A percentile compares a stretch with the other conserved stretches of the same genome.
Evolutionary conservation across 768 basidiomycete species (phyloP).

Genomic region (Dentipellis sp.): DNA sequence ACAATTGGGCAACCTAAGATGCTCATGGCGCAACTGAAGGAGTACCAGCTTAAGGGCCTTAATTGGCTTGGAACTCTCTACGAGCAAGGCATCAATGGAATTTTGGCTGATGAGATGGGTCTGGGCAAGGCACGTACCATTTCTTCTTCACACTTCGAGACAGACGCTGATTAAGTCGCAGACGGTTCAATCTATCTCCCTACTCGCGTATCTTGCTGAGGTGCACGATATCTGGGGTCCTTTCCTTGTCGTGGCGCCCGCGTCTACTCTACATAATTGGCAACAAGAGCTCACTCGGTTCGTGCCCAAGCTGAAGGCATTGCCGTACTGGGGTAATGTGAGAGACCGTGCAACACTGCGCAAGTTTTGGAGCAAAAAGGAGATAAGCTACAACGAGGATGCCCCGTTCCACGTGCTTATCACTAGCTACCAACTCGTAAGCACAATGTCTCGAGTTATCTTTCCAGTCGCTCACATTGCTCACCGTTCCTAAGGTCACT

Average conservation of each 20-base stretch:
- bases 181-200: conserved; percentile 97
- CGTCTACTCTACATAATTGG: conserved; percentile 98
- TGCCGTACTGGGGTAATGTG: conserved; percentile 98
- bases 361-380: conserved; percentile 98
- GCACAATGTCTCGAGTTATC: conserved; percentile 17
- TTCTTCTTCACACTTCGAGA: conserved; percentile 13
- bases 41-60: conserved; percentile 95
- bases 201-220: conserved; percentile 93
- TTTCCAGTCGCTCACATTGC: not conserved
- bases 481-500: conserved; percentile 49
- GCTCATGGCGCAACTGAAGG: conserved; percentile 94
- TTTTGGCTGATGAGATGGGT: conserved; percentile 99
- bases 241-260: conserved; percentile 95
- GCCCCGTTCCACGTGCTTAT: conserved; percentile 96
- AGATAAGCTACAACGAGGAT: conserved; percentile 89
- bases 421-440: conserved; percentile 90
- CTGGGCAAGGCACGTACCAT: conserved; percentile 60
- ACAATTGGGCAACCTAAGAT: conserved; percentile 90
- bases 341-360: conserved; percentile 91
- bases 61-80: conserved; percentile 98
- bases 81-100: conserved; percentile 99
- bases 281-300: conserved; percentile 97
- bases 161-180: conserved; percentile 20
- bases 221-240: conserved; percentile 99
- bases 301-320: conserved; percentile 84